phyloP scores from a whole-genome alignment of 345 rosid species.

The Eucalyptus paniculata region DNA sequence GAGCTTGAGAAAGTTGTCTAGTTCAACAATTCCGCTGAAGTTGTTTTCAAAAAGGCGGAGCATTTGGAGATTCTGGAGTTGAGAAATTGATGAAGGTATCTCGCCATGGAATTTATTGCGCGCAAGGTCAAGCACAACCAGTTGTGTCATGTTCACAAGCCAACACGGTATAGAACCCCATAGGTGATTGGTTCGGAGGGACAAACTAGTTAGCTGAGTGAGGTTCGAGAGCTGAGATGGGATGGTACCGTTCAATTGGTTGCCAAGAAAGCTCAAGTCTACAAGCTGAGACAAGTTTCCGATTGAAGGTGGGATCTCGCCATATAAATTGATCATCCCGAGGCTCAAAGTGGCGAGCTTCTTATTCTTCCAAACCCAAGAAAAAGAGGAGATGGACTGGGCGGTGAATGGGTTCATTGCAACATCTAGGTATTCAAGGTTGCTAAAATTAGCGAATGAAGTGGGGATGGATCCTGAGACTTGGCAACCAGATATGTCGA shows the following conservation, averaged over 20 bases:
- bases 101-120: too few species aligned
- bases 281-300: background rate
- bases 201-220: background rate
- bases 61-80: background rate
- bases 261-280: accelerated
- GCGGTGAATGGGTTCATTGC: background rate
- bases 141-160: too few species aligned
- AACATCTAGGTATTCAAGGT: background rate
- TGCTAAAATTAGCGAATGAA: conserved; percentile 3
- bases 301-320: background rate
- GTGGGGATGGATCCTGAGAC: background rate
- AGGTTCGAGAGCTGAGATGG: conserved; percentile 2
- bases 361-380: too few species aligned
- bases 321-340: background rate
- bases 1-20: background rate
- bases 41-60: background rate
- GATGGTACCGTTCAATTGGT: background rate
- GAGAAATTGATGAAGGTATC: too few species aligned
- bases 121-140: too few species aligned
- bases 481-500: background rate
- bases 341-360: background rate
- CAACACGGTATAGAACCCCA: background rate
- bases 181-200: background rate
- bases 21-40: background rate
- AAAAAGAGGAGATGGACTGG: too few species aligned